phyloP scores from a whole-genome alignment of 208 protist genomes.

The Trypanosoma lewisi region DNA sequence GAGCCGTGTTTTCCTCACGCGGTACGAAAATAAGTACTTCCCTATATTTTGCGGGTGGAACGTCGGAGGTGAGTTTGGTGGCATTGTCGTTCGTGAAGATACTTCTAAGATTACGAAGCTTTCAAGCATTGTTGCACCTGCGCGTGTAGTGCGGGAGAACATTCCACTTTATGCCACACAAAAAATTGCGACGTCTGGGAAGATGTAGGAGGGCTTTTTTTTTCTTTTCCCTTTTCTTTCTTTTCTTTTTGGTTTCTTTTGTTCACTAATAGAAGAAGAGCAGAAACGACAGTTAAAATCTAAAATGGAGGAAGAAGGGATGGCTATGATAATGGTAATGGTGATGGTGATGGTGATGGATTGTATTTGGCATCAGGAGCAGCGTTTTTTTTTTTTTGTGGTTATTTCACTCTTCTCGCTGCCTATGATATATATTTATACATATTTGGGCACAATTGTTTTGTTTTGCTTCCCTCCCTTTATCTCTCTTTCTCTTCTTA shows the following conservation, averaged over 20 bases:
- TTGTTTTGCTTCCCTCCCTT: too few species aligned
- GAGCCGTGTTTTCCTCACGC: slow-evolving; percentile 59
- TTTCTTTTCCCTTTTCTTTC: background rate
- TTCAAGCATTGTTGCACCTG: slow-evolving; percentile 52
- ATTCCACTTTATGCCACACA: background rate
- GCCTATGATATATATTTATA: background rate
- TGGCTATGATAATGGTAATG: background rate
- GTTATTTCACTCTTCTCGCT: background rate
- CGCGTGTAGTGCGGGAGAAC: slow-evolving; percentile 48
- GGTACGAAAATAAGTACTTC: slow-evolving; percentile 72
- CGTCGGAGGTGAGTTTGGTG: slow-evolving; percentile 62
- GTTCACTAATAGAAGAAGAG: too few species aligned
- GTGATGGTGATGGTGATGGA: background rate
- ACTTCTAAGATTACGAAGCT: slow-evolving; percentile 80
- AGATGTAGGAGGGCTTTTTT: background rate
- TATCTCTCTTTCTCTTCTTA: too few species aligned
- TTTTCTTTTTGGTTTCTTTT: slow-evolving; percentile 9
- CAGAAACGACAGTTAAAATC: background rate
- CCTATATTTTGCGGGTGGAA: slow-evolving; percentile 84
- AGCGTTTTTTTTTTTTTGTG: background rate
- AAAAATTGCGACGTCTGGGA: background rate
- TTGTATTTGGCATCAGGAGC: background rate
- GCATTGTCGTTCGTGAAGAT: slow-evolving; percentile 76
- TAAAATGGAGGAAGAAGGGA: background rate
- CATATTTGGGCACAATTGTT: too few species aligned